Evolutionary conservation across 257 asterid species (phyloP).

Genomic region (Gardenia jasminoides): DNA sequence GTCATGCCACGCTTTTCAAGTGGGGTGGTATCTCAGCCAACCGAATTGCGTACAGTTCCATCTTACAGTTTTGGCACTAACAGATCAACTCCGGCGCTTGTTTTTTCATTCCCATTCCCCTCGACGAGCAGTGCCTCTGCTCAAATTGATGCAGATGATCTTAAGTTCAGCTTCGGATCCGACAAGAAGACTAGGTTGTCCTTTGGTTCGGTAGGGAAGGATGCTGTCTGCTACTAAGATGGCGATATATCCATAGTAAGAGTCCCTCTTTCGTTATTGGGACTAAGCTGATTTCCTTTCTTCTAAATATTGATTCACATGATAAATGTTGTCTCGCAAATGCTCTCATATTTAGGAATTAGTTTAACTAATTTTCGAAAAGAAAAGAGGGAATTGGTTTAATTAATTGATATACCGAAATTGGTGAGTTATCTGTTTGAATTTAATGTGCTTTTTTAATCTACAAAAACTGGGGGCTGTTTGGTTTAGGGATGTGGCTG

Average conservation of each 20-base stretch:
- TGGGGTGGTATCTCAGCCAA: conserved; percentile 31
- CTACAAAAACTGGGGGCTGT: no score
- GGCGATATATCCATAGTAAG: background rate
- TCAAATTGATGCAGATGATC: conserved; percentile 40
- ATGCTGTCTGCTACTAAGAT: conserved; percentile 49
- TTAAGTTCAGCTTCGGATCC: conserved; percentile 71
- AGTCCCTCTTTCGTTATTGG: background rate
- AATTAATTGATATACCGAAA: no score
- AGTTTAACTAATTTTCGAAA: background rate
- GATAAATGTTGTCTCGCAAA: background rate
- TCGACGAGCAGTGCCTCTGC: conserved; percentile 45
- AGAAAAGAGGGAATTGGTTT: no score
- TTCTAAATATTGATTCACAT: background rate
- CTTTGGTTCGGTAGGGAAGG: conserved; percentile 56
- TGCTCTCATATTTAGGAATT: background rate
- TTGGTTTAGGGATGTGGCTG: no score
- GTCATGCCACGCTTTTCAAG: conserved; percentile 48
- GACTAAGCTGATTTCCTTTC: background rate
- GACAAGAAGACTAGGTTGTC: conserved; percentile 53
- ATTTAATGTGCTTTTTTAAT: no score
- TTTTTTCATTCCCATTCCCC: conserved; percentile 89
- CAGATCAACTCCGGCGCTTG: conserved; percentile 42
- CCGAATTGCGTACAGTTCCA: conserved; percentile 42
- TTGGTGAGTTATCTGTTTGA: no score
- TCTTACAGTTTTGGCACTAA: conserved; percentile 58